phyloP scores from a whole-genome alignment of 2,329 filamentous ascomycete species.

The Pseudopyrenochaeta lycopersici region DNA sequence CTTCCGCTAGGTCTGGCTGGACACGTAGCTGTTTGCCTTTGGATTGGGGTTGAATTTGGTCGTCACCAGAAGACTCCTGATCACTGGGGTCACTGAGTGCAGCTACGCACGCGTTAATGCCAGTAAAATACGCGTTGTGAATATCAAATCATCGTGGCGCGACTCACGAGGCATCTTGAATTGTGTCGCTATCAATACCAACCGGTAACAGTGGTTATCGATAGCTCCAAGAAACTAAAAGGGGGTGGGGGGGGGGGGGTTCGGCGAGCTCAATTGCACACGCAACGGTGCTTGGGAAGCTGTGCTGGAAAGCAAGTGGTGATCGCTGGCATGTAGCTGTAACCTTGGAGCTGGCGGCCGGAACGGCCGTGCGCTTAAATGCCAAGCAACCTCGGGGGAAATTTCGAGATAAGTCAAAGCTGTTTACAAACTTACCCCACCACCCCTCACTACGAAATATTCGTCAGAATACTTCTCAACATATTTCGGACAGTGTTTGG shows the following conservation, averaged over 20 bases:
- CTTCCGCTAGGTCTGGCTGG: constrained; percentile 15
- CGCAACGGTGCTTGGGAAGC: constrained; percentile 1
- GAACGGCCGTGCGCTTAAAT: constrained; percentile 16
- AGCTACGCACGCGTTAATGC: constrained; percentile 42
- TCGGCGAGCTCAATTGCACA: constrained; percentile 24
- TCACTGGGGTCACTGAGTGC: constrained; percentile 49
- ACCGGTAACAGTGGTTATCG: background rate
- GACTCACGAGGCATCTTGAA: constrained; percentile 47
- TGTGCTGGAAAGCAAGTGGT: background rate
- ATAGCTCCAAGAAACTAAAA: constrained; percentile 10
- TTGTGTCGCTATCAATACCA: constrained; percentile 17
- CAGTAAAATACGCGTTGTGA: constrained; percentile 4
- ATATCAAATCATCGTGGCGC: constrained; percentile 8
- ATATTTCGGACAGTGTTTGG: constrained; percentile 5
- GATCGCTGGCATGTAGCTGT: background rate
- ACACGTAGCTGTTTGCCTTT: constrained; percentile 22
- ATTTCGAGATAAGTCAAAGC: constrained; percentile 31
- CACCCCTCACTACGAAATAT: constrained; percentile 32
- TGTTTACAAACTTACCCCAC: constrained; percentile 39
- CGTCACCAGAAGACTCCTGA: constrained; percentile 40
- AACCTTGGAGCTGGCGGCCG: constrained; percentile 9
- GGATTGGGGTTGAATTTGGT: constrained; percentile 37
- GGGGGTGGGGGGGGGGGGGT: too few species aligned
- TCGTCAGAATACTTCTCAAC: constrained; percentile 6
- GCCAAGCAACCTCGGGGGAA: constrained; percentile 35